phyloP scores from a whole-genome alignment of 2,329 filamentous ascomycete genomes.

The Penicillium sp. region DNA sequence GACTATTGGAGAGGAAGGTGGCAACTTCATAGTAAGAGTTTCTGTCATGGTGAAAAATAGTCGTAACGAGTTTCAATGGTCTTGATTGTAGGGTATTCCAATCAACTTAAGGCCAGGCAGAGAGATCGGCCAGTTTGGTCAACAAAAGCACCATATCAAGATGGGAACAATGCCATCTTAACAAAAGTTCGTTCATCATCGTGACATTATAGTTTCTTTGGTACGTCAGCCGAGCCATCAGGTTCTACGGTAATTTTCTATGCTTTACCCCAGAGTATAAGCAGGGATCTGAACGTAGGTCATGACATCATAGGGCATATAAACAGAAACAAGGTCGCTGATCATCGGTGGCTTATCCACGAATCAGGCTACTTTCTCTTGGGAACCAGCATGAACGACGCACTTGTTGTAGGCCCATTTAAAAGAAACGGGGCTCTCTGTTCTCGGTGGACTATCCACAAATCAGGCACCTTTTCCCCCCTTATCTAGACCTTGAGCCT shows the following conservation, averaged over 20 bases:
- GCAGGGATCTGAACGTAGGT: neutral
- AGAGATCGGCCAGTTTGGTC: neutral
- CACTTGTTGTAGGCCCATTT: neutral
- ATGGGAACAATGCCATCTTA: neutral
- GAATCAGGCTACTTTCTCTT: neutral
- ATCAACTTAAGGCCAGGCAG: neutral
- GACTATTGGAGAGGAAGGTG: neutral
- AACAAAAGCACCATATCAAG: neutral
- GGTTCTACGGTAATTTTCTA: neutral
- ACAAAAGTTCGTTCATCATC: neutral
- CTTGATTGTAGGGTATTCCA: neutral
- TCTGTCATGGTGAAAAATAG: neutral
- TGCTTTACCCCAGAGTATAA: neutral
- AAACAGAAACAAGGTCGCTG: neutral
- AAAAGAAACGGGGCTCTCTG: neutral
- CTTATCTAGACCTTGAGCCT: neutral
- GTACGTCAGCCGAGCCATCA: conserved; percentile 1
- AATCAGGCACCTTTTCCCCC: neutral
- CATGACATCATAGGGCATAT: conserved; percentile 1
- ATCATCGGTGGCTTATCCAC: conserved; percentile 1
- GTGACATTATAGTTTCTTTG: neutral
- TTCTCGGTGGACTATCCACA: neutral
- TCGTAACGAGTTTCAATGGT: neutral
- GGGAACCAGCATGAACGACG: neutral
- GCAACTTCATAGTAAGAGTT: neutral